Base-by-base conservation (phyloP, 306 rosid genomes). In the Aeschynomene evenia region DNA sequence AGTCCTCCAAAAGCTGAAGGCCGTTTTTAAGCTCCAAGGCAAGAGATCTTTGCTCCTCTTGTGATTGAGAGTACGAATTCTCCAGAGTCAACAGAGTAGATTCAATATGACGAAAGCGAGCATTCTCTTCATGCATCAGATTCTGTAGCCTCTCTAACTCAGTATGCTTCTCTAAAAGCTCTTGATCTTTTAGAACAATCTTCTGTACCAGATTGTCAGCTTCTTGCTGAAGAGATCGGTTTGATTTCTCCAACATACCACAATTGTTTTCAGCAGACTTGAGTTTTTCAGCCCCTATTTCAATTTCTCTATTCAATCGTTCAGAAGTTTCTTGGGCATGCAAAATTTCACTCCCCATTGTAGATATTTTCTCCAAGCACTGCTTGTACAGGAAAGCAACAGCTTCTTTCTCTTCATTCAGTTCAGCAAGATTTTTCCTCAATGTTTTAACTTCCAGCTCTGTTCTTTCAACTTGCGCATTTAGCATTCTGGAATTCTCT, bases 1-100 rank as follows among this genome's bases (percentile, higher is more conserved):
- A 50, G 64, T 89, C 89, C 71, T 83, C 94, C 86, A 95, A 72
- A 79, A 87, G 78, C 78, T 73, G 92, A 77, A 91, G 81, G 75
- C 99, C 96, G 13, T 75, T 79, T 63, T 89, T 87, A 48, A 95
- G 94, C 86, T 95, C 97, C 81, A 77, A 48, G 5, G 96, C 86
- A 72, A 95, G 87, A 64, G 92, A 85, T 83, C 56, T 87, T 78
- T 95, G 99, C 59, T 91, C 96, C 76, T 89, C 92, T 72, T 89
- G 96, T 42, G 99, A 91, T 55, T 84, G 86, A 72, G 77, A 83
- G 31, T 95, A 91, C 63, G 81, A 66, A 65, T 84, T 87, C 82
- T 87, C 95, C 56, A 94, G 77, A 74, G 84, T 77, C 53, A 81
- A 83, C 58, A 95, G 84, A 77, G 95, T 87, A 66, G 84, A 81